Conservation (phyloP, 225 moss, liverwort and hornwort species). For the Marchantia polymorpha region DNA sequence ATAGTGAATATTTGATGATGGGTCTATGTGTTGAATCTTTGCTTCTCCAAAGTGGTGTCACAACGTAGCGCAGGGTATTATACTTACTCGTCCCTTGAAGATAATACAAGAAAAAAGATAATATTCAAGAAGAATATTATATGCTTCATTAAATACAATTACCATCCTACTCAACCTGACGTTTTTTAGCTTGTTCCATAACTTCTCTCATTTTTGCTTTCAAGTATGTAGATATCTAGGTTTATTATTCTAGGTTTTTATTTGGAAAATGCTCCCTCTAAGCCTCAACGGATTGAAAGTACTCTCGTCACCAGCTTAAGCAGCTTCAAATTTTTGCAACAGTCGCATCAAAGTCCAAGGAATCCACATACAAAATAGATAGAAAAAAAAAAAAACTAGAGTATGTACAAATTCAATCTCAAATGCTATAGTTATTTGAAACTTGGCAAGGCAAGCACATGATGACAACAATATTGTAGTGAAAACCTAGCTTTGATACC, state of each 20-base stretch:
- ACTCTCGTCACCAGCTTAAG: no score
- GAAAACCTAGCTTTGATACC: no score
- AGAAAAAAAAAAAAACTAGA: no score
- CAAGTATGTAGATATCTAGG: background rate
- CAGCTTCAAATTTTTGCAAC: background rate
- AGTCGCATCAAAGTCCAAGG: no score
- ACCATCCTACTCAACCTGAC: background rate
- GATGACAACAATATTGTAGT: no score
- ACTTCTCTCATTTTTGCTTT: background rate
- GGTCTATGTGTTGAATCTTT: slow-evolving; percentile 2
- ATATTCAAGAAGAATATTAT: background rate
- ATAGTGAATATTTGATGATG: background rate
- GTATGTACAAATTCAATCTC: no score
- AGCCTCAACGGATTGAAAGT: no score
- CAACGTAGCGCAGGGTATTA: background rate
- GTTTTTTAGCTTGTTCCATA: background rate
- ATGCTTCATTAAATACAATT: background rate
- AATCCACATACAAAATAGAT: no score
- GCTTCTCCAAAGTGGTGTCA: background rate
- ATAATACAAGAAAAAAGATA: background rate
- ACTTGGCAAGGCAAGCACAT: no score
- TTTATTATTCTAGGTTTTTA: background rate
- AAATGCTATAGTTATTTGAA: no score
- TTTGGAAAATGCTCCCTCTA: background rate
- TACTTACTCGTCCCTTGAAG: background rate